Conservation (phyloP, 352 stramenopile species). For the Phytophthora tubulina region DNA sequence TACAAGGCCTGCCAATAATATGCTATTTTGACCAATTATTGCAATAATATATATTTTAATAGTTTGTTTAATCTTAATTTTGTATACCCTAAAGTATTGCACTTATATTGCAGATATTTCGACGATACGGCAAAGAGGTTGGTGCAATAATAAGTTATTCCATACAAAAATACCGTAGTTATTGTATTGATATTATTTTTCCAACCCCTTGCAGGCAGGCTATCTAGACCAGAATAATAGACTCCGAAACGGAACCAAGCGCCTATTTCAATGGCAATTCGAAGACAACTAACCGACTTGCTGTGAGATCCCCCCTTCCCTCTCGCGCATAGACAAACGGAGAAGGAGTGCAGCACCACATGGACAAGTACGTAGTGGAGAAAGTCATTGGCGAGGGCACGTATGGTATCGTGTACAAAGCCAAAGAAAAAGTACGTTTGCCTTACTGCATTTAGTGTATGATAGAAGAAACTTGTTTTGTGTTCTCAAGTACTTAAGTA, state of each 20-base stretch:
- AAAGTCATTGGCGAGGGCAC: conserved; percentile 88
- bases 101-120: too few relatives aligned
- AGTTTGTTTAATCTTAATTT: too few relatives aligned
- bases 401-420: conserved; percentile 86
- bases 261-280: conserved; percentile 25
- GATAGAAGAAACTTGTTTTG: neutral
- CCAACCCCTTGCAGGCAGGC: too few relatives aligned
- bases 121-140: too few relatives aligned
- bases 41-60: too few relatives aligned
- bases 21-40: too few relatives aligned
- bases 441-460: neutral
- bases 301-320: neutral
- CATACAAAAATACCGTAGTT: too few relatives aligned
- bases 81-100: too few relatives aligned
- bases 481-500: conserved; percentile 3
- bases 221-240: conserved; percentile 16
- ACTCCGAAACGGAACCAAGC: conserved; percentile 26
- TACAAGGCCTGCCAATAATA: too few relatives aligned
- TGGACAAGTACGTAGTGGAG: conserved; percentile 86
- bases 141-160: too few relatives aligned
- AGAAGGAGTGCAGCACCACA: conserved; percentile 26
- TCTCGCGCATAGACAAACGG: neutral
- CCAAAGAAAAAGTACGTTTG: conserved; percentile 70
- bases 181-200: too few relatives aligned
- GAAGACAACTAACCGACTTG: neutral